phyloP scores from a whole-genome alignment of 768 basidiomycete genomes.

The Boletus eberwhitei region DNA sequence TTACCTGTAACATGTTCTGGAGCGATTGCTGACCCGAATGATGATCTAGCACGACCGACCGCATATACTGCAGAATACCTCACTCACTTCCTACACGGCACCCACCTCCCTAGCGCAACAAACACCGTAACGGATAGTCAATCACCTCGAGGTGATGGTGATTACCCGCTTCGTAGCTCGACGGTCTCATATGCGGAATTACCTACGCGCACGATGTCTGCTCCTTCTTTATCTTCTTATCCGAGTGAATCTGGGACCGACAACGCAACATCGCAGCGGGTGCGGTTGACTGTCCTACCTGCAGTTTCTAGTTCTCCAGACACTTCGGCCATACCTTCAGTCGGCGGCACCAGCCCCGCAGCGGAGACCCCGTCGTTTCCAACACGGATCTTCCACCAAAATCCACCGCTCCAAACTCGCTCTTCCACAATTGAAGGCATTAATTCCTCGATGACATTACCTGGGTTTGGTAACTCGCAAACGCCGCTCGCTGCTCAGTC shows the following conservation, averaged over 20 bases:
- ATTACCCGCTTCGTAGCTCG: neutral
- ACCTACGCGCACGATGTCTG: neutral
- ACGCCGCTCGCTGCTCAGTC: neutral
- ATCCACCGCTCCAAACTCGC: neutral
- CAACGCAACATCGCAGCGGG: neutral
- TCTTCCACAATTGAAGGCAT: neutral
- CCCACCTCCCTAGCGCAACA: neutral
- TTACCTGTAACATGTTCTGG: neutral
- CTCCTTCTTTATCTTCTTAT: neutral
- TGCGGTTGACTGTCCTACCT: neutral
- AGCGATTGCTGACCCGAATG: slow-evolving; percentile 1
- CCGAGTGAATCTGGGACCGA: neutral
- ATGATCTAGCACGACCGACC: slow-evolving; percentile 4
- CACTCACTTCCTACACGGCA: neutral
- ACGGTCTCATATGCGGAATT: neutral
- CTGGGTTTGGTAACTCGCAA: neutral
- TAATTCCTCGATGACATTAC: neutral
- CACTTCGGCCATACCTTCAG: neutral
- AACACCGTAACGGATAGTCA: neutral
- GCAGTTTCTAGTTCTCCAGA: neutral
- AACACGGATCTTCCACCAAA: neutral
- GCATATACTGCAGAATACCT: slow-evolving; percentile 1
- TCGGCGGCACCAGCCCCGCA: too few species aligned
- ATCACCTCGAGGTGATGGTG: neutral
- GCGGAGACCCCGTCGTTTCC: neutral